Base-by-base conservation (phyloP, 768 basidiomycete species). In the Suillus americanus region DNA sequence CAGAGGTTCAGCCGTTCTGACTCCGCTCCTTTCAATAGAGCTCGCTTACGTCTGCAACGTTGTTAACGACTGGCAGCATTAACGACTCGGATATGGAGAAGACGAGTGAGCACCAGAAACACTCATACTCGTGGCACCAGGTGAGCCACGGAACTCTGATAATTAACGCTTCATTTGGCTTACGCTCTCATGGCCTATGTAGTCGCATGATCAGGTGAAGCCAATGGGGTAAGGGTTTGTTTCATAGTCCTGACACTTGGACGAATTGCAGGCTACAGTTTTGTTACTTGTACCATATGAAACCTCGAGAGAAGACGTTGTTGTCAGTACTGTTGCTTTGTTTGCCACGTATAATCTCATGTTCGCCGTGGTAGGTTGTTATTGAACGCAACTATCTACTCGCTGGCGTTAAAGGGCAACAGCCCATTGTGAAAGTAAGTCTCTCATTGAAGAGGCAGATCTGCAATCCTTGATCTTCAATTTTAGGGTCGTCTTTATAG, bases 181-280 rank as follows among this genome's bases (percentile, higher is more conserved):
- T 8, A 33, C 62, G 41, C 48, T 67, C 50, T 54, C 40, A 63
- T 62, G 61, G 54, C 46, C 46, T 68, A 18, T 16, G 33, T 46
- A 94, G 92, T 92, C 92, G 67, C 92, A 94, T 83, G 92, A 94
- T 83, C 92, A 94, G 86, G 92, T 76, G 66, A 74, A 71, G 65
- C 69, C 40, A 67, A 67, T 57, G 57, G 51, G 53, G 65, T 65
- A 55, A 25, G 62, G 35, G 46, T 63, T 67, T 57, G 30, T 64
- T 65, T 51, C 59, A 67, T 51, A 30, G 67, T 70, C 62, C 71
- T 68, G 54, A 67, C 72, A 62, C 62, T 60, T 64, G 65, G 64
- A 59, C 64, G 66, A 60, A 56, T 60, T 65, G 64, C 40, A 93
- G 91, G 91, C 91, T 37, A 93, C 91, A 20, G 85, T 93, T 40